Base-by-base conservation (phyloP, 2,329 filamentous ascomycete genomes). In the Monosporascus sp. region DNA sequence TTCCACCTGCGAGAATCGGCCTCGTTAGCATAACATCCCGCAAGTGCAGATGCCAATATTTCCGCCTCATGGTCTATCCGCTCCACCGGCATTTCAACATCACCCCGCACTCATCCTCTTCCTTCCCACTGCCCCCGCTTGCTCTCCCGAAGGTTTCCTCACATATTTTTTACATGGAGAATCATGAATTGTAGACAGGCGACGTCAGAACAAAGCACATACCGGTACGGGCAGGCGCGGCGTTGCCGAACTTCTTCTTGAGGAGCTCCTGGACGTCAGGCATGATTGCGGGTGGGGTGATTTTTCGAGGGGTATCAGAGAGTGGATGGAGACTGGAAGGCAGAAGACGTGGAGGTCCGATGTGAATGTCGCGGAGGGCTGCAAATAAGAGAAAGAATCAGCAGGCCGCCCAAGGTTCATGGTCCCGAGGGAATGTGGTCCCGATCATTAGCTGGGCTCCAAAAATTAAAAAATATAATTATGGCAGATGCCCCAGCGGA, bases 1-100 rank as follows among this genome's bases (percentile, higher is more conserved):
- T 99, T 81, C 94, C 94, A 80, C 93, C 66, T 68, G 50, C 39
- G 42, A n/a, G 25, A 37, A 45, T 49, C 41, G 39, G 24, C 14
- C 42, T 11, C 5, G 22, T 46, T 2, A 46, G 42, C 42, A 46
- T 46, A 14, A 22, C 14, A 15, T 31, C n/a, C 27, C 27, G 27
- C 27, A 2, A 5, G 27, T 14, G 27, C 27, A 31, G 27, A 31
- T 14, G 11, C 2, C 27, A 5, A 31, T 31, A 31, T 31, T 31
- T 9, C 27, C 9, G 27, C 27, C 27, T 31, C 9, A 14, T 31
- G 11, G 27, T 31, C 27, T 31, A 31, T 3, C 27, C 9, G 27
- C 27, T 14, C 27, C 27, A 5, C 27, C 27, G 27, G 27, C 27
- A 31, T 31, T 8, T 31, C 27, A 31, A 31, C 9, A 3, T 14